These are phyloP conservation scores for Aspergillus candidus DNA, from an alignment of 2,329 filamentous ascomycete species.

Conservation along the genomic window DNA sequence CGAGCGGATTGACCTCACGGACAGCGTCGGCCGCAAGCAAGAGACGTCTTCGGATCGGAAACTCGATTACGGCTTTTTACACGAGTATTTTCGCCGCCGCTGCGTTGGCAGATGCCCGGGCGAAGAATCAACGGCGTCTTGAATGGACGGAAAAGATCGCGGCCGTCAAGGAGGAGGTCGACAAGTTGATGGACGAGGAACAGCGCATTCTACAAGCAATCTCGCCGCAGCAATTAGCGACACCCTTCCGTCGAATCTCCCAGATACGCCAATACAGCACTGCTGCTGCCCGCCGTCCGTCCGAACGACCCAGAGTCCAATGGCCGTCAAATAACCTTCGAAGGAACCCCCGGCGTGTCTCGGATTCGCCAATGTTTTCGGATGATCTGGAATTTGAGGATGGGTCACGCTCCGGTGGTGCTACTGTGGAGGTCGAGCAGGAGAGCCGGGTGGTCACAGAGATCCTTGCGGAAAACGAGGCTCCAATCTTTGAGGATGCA, in stretches of 20 bases:
- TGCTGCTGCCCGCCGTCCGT: constrained; percentile 2
- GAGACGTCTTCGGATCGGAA: constrained; percentile 35
- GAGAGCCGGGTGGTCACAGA: background rate
- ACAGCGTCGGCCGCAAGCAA: constrained; percentile 32
- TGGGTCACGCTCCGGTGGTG: background rate
- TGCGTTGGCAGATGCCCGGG: constrained; percentile 35
- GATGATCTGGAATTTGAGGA: background rate
- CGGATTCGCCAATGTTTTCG: too few species aligned
- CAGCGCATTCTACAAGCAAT: constrained; percentile 29
- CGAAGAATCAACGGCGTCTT: constrained; percentile 34
- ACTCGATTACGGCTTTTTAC: constrained; percentile 40
- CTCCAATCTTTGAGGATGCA: constrained; percentile 7
- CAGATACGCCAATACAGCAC: constrained; percentile 23
- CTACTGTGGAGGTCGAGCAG: background rate
- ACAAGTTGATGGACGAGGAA: constrained; percentile 35
- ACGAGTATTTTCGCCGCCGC: constrained; percentile 40
- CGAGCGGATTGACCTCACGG: constrained; percentile 31
- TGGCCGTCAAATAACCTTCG: constrained; percentile 14
- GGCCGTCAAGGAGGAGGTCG: constrained; percentile 38
- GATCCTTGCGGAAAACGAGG: constrained; percentile 3
- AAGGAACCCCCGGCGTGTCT: constrained; percentile 5
- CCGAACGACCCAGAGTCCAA: constrained; percentile 10
- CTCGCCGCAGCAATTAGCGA: constrained; percentile 18
- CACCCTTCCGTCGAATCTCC: constrained; percentile 14
- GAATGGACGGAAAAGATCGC: constrained; percentile 40